Conservation (phyloP, 164 flowering plant species). For the Vitis cinerea region DNA sequence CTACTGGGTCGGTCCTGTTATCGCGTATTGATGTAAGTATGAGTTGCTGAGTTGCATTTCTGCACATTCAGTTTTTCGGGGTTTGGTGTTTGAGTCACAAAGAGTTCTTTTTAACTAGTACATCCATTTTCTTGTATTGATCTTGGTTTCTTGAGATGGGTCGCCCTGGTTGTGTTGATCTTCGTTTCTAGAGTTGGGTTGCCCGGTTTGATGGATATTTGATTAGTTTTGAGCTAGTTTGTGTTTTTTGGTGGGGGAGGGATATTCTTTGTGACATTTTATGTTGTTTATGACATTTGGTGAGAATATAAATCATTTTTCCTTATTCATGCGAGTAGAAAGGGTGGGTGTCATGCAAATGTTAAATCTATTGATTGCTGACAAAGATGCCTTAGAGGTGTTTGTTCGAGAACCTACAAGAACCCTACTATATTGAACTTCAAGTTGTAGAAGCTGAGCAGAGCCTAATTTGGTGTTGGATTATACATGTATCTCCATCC, state of each 20-base stretch:
- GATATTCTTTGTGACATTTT: no score
- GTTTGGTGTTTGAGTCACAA: no score
- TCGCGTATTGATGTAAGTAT: background rate
- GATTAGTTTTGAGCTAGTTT: no score
- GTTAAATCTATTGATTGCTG: background rate
- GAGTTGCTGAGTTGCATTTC: background rate
- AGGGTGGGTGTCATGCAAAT: background rate
- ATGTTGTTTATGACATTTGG: no score
- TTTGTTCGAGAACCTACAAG: slow-evolving; percentile 11
- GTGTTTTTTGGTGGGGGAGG: no score
- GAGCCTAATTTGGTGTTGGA: background rate
- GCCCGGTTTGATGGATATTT: no score
- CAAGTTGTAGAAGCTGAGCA: background rate
- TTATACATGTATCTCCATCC: background rate
- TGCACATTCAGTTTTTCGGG: background rate
- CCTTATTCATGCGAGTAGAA: background rate
- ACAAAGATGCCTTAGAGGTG: slow-evolving; percentile 8
- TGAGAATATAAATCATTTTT: no score
- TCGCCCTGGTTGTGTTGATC: no score
- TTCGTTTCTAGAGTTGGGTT: no score
- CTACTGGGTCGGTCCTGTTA: background rate
- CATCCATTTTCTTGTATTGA: no score
- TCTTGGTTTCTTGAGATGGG: no score
- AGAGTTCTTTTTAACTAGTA: no score
- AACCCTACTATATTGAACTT: background rate